Base-by-base conservation (phyloP, 441 rosid genomes). In the Eutrema salsugineum region DNA sequence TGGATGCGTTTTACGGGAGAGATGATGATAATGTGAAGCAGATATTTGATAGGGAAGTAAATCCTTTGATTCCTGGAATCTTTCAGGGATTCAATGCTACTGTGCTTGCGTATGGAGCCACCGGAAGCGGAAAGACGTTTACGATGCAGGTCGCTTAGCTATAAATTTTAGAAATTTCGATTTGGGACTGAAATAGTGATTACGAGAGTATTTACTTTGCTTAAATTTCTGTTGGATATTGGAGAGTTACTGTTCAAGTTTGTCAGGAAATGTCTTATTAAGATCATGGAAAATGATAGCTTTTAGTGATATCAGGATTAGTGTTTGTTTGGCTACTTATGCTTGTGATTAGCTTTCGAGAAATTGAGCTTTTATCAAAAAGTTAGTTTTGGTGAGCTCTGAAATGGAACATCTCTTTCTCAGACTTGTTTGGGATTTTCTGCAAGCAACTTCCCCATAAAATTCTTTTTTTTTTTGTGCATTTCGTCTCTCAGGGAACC, bases 91-190 rank as follows among this genome's bases (percentile, higher is more conserved):
- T 73, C 65, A 93, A 93, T 42, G 91, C 96, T 20, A 89, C 98
- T 0, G 95, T 89, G 17, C 91, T 93, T 59, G 96, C 97, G 59
- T 95, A 86, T 73, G 99, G 99, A 32, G 99, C 96, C 46, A 89
- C 98, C 3, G 98, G 97, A 30, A 95, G 97, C 55, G 99, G 97
- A 27, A 95, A 95, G 77, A 95, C 98, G n/a, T 95, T 80, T 67
- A 86, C 97, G 0, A 95, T 95, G 98, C 97, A 89, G 98, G 99
- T 92, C 68, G 0, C 36, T 55, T 27, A 10, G 36, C 72, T 58
- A 0, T 0, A 11, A 48, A 28, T 17, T 58, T 72, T 20, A 8
- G 15, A 9, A 28, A 5, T n/a, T 68, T 5, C 0, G 46, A 8
- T 35, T 63, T 20, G 0, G 38, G 36, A 1, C 5, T 8, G 15